These are phyloP conservation scores for Lachnellula arida DNA, from an alignment of 2,329 filamentous ascomycete genomes.

Conservation along the genomic window DNA sequence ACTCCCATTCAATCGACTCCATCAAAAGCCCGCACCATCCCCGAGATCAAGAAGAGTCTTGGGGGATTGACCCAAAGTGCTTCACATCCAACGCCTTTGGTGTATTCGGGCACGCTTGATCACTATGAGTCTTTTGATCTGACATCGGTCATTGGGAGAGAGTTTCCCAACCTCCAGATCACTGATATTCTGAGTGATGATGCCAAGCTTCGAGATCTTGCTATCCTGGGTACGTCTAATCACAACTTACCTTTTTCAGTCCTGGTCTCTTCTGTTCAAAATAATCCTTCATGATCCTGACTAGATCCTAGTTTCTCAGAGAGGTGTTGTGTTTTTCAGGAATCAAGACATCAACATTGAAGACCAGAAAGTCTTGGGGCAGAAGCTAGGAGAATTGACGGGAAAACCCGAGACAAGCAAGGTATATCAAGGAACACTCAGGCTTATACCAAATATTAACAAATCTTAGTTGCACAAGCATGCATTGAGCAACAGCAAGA, in stretches of 20 bases:
- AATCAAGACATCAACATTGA: constrained; percentile 42
- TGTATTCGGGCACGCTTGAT: constrained; percentile 22
- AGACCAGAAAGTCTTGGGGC: constrained; percentile 42
- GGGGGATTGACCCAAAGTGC: constrained; percentile 1
- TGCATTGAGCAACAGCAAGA: constrained; percentile 47
- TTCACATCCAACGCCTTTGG: constrained; percentile 17
- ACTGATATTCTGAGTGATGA: constrained; percentile 32
- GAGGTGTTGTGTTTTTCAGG: constrained; percentile 47
- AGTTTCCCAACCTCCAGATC: constrained; percentile 38
- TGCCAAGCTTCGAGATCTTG: constrained; percentile 31
- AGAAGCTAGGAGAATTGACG: constrained; percentile 39
- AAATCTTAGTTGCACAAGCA: constrained; percentile 45
- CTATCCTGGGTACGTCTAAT: constrained; percentile 19
- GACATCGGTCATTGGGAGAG: constrained; percentile 37
- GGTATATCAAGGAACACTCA: constrained; percentile 19
- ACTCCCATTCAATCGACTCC: not conserved
- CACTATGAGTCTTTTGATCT: constrained; percentile 33
- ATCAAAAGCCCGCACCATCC: not conserved
- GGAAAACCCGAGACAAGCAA: constrained; percentile 30
- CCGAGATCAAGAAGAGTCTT: not conserved
- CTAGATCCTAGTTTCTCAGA: constrained; percentile 36
- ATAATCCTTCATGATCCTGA: not conserved
- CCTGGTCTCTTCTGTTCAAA: not conserved
- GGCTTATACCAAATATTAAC: constrained; percentile 29
- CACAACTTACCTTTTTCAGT: no score